Evolutionary conservation across 2,329 filamentous ascomycete species (phyloP).

Genomic region (Kalmusia sp.): DNA sequence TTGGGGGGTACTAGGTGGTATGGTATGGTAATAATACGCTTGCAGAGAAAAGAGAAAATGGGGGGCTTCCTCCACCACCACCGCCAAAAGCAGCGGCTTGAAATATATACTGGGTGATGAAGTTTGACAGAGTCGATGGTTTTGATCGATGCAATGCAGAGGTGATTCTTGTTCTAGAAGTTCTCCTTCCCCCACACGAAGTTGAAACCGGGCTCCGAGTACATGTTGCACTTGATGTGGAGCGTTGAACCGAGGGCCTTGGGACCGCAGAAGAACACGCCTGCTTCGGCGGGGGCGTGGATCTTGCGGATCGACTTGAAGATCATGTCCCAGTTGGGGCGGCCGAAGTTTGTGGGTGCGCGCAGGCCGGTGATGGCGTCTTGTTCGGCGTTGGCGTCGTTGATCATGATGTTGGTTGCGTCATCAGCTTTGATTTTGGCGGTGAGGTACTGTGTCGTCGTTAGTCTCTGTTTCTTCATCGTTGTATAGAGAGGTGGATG

Average conservation of each 20-base stretch:
- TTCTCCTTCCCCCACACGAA: constrained; percentile 76
- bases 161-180: constrained; percentile 62
- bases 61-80: constrained; percentile 14
- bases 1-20: constrained; percentile 5
- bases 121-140: not conserved
- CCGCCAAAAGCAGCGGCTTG: not conserved
- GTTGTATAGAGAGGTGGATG: not conserved
- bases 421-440: constrained; percentile 87
- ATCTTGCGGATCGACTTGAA: constrained; percentile 84
- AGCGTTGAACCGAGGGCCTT: constrained; percentile 78
- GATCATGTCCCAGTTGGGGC: constrained; percentile 91
- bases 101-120: constrained; percentile 23
- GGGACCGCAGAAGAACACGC: constrained; percentile 78
- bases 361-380: constrained; percentile 84
- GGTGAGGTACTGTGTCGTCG: constrained; percentile 69
- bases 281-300: constrained; percentile 50
- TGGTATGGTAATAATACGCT: constrained; percentile 7
- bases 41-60: constrained; percentile 2
- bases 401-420: constrained; percentile 92
- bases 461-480: constrained; percentile 17
- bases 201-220: constrained; percentile 77
- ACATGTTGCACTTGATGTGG: constrained; percentile 87
- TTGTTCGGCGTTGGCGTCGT: constrained; percentile 83
- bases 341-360: constrained; percentile 83
- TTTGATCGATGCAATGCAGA: not conserved